These are phyloP conservation scores for Amanita muscaria DNA, from an alignment of 768 basidiomycete genomes.

Conservation along the genomic window DNA sequence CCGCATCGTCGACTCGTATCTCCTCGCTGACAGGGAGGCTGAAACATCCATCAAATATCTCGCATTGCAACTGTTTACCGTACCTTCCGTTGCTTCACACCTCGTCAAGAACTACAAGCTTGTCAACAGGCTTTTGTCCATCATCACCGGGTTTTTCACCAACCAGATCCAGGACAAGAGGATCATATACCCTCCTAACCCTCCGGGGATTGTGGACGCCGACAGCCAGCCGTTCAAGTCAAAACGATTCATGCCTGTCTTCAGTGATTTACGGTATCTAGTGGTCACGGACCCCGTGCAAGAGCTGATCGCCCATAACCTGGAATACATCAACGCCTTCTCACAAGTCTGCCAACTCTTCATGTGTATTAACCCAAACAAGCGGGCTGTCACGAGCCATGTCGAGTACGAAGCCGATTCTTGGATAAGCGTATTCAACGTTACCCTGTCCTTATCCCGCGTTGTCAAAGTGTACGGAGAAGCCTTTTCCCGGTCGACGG, in stretches of 20 bases:
- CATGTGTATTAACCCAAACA: conserved; percentile 89
- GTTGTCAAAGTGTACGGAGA: conserved; percentile 87
- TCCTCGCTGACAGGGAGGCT: conserved; percentile 87
- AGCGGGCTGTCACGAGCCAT: conserved; percentile 71
- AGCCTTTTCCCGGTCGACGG: conserved; percentile 54
- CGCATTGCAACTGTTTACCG: conserved; percentile 87
- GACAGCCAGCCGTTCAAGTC: conserved; percentile 87
- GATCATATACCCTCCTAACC: conserved; percentile 38
- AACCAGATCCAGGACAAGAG: conserved; percentile 75
- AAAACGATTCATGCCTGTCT: conserved; percentile 93
- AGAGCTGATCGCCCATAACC: conserved; percentile 61
- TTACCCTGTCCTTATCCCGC: conserved; percentile 82
- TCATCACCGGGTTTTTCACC: conserved; percentile 89
- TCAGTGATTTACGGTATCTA: conserved; percentile 82
- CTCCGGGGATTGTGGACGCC: conserved; percentile 47
- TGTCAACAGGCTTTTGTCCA: conserved; percentile 65
- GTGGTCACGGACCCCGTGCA: conserved; percentile 78
- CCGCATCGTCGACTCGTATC: conserved; percentile 81
- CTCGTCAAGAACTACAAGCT: conserved; percentile 69
- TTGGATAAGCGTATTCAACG: conserved; percentile 95
- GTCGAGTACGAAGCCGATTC: conserved; percentile 96
- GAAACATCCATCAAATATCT: conserved; percentile 95
- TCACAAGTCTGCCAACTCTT: conserved; percentile 79
- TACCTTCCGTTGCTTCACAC: conserved; percentile 75
- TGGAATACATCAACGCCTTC: conserved; percentile 61